Percentiles rank a stretch among this genome's conserved stretches.
These are phyloP conservation scores for Kitagawia praeruptora DNA, from an alignment of 129 eudicot genomes.

Conservation along the genomic window DNA sequence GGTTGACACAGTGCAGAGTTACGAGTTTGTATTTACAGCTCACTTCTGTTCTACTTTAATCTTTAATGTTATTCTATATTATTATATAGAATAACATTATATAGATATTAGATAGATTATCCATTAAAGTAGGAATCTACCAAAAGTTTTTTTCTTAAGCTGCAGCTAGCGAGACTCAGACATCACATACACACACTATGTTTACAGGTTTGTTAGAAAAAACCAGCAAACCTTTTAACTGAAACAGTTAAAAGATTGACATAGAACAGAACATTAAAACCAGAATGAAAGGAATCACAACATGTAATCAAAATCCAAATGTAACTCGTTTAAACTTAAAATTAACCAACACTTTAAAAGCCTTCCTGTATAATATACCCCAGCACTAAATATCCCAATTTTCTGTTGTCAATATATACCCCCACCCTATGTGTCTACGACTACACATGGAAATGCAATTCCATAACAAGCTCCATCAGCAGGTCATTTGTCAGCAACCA, in stretches of 20 bases:
- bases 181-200: too few species aligned
- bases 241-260: not conserved
- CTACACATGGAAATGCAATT: constrained; percentile 15
- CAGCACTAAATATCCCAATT: not conserved
- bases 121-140: too few species aligned
- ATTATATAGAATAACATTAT: too few species aligned
- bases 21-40: too few species aligned
- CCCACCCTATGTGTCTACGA: constrained; percentile 16
- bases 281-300: not conserved
- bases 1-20: too few species aligned
- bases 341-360: not conserved
- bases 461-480: constrained; percentile 32
- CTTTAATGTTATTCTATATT: too few species aligned
- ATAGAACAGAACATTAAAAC: not conserved
- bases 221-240: not conserved
- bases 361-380: not conserved
- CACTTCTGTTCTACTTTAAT: too few species aligned
- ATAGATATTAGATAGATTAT: too few species aligned
- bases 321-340: not conserved
- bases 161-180: too few species aligned
- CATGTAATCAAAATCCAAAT: not conserved
- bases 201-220: not conserved
- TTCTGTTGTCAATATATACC: constrained; percentile 18
- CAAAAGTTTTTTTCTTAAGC: too few species aligned
- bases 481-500: constrained; percentile 50